These are phyloP conservation scores for Xylaria nigripes DNA, from an alignment of 495 filamentous ascomycete genomes.

Conservation along the genomic window DNA sequence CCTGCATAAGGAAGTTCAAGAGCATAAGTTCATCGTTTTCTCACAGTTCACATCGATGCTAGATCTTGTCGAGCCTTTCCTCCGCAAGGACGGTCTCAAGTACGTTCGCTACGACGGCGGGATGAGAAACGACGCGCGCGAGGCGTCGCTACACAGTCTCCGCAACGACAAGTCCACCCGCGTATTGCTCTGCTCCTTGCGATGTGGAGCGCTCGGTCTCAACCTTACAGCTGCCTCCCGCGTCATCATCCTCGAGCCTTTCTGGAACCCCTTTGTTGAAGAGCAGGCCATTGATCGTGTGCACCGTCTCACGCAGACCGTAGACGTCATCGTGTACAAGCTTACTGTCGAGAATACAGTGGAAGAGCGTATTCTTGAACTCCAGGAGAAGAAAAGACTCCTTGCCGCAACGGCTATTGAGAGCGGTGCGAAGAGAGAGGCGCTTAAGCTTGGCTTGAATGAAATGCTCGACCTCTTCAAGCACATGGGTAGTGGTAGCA, in stretches of 20 bases:
- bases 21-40: conserved; percentile 95
- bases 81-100: conserved; percentile 59
- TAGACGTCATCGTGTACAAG: conserved; percentile 90
- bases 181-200: conserved; percentile 82
- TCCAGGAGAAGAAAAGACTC: conserved; percentile 86
- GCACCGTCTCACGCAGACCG: conserved; percentile 88
- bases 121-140: conserved; percentile 89
- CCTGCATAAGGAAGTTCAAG: conserved; percentile 63
- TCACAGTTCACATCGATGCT: conserved; percentile 78
- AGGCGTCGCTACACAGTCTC: conserved; percentile 64
- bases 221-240: conserved; percentile 91
- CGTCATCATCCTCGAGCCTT: conserved; percentile 92
- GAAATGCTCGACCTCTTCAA: conserved; percentile 89
- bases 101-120: conserved; percentile 89
- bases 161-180: conserved; percentile 63
- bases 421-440: conserved; percentile 52
- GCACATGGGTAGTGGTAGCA: conserved; percentile 34
- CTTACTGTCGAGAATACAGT: conserved; percentile 78
- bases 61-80: conserved; percentile 89
- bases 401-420: conserved; percentile 80
- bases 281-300: conserved; percentile 98
- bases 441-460: conserved; percentile 77
- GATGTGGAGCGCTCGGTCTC: conserved; percentile 85
- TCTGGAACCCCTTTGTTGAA: conserved; percentile 98
- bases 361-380: conserved; percentile 82